Evolutionary conservation across 352 stramenopile species (phyloP).

Genomic region (Thalassiosira mediterranea): DNA sequence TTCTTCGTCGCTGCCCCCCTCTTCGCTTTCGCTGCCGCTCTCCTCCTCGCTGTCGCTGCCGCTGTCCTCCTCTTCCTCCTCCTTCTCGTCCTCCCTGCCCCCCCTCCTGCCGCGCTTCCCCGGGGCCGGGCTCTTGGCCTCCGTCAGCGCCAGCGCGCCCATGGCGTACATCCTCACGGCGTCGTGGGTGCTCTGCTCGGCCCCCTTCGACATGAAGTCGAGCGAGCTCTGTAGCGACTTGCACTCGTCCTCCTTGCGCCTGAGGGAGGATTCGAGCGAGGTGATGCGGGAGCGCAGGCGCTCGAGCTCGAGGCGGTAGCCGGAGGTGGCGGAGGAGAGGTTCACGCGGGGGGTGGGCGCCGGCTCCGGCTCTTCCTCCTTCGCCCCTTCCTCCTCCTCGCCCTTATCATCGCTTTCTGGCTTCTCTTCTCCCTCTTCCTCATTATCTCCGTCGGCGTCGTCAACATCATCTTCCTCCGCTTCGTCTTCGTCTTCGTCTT

Average conservation of each 20-base stretch:
- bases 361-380: neutral
- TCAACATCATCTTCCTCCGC: neutral
- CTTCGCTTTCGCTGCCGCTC: neutral
- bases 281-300: slow-evolving; percentile 39
- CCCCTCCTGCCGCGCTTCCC: slow-evolving; percentile 14
- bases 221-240: slow-evolving; percentile 47
- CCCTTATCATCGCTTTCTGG: slow-evolving; percentile 5
- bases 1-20: slow-evolving; percentile 3
- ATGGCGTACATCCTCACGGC: slow-evolving; percentile 60
- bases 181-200: slow-evolving; percentile 58
- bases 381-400: neutral
- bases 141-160: slow-evolving; percentile 52
- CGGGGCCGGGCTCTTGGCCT: slow-evolving; percentile 19
- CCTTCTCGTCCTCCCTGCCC: slow-evolving; percentile 8
- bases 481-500: slow-evolving; percentile 1
- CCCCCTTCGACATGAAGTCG: slow-evolving; percentile 55
- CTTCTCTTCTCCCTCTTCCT: slow-evolving; percentile 8
- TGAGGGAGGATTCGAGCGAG: slow-evolving; percentile 20
- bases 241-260: slow-evolving; percentile 37
- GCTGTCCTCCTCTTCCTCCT: slow-evolving; percentile 8
- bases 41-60: slow-evolving; percentile 2
- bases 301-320: slow-evolving; percentile 36
- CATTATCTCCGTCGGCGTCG: neutral
- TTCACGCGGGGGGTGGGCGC: slow-evolving; percentile 9
- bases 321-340: slow-evolving; percentile 22